phyloP scores from a whole-genome alignment of 805 yeast species.

The Wickerhamomyces chambardii region DNA sequence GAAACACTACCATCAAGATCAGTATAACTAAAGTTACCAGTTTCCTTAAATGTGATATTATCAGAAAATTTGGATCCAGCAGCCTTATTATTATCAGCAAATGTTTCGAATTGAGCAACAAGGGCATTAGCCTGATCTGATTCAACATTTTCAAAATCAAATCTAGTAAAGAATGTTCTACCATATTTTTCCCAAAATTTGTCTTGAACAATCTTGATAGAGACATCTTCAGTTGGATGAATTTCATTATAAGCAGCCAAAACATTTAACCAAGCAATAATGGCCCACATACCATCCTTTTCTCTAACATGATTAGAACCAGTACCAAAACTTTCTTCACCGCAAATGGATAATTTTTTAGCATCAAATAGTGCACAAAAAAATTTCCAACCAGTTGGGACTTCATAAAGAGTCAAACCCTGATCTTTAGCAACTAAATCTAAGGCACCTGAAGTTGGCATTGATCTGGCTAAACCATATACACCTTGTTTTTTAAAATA shows the following conservation, averaged over 20 bases:
- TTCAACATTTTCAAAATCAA: conserved; percentile 82
- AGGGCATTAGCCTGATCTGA: conserved; percentile 67
- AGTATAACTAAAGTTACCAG: conserved; percentile 86
- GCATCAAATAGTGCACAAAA: conserved; percentile 95
- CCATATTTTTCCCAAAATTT: conserved; percentile 91
- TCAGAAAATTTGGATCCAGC: conserved; percentile 44
- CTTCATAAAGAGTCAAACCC: conserved; percentile 77
- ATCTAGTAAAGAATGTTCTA: conserved; percentile 94
- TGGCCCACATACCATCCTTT: conserved; percentile 97
- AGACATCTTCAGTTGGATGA: conserved; percentile 46
- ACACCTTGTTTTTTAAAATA: conserved; percentile 82
- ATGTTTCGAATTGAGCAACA: conserved; percentile 39
- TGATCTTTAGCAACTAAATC: conserved; percentile 82
- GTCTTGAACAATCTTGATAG: conserved; percentile 72
- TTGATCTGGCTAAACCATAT: conserved; percentile 89
- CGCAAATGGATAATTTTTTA: conserved; percentile 88
- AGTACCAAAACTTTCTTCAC: conserved; percentile 97
- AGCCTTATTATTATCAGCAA: conserved; percentile 28
- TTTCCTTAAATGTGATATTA: conserved; percentile 50
- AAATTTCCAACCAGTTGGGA: conserved; percentile 99
- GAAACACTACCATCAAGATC: conserved; percentile 93
- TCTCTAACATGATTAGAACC: conserved; percentile 97
- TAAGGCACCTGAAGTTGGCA: conserved; percentile 95
- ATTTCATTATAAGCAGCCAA: conserved; percentile 71
- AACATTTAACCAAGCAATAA: conserved; percentile 94